Evolutionary conservation across 106 monocot species (phyloP).

Genomic region (Acorus gramineus): DNA sequence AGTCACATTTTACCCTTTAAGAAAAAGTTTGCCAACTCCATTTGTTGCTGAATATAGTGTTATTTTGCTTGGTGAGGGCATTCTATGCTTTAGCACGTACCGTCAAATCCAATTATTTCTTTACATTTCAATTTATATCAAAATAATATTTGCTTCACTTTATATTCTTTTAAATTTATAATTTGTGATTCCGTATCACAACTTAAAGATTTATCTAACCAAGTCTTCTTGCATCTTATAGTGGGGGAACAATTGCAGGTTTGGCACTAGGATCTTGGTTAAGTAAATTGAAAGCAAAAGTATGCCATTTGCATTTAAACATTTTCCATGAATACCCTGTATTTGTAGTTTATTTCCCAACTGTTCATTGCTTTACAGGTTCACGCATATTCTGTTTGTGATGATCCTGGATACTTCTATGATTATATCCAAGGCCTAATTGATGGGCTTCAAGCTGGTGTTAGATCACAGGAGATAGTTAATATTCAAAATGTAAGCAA

Average conservation of each 20-base stretch:
- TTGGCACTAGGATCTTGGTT: slow-evolving; percentile 70
- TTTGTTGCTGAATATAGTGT: too few relatives aligned
- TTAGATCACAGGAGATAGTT: slow-evolving; percentile 62
- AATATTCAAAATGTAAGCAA: slow-evolving; percentile 65
- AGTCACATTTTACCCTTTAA: too few relatives aligned
- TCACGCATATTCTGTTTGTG: slow-evolving; percentile 94
- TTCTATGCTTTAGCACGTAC: too few relatives aligned
- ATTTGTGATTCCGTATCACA: slow-evolving; percentile 5
- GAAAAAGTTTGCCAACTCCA: too few relatives aligned
- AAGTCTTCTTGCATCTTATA: slow-evolving; percentile 1
- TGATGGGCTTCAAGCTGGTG: slow-evolving; percentile 76
- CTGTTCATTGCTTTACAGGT: slow-evolving; percentile 31
- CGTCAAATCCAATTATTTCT: too few relatives aligned
- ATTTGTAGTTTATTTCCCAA: background rate
- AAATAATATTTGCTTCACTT: too few relatives aligned
- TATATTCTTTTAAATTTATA: slow-evolving; percentile 1
- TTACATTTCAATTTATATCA: too few relatives aligned
- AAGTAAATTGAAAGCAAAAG: slow-evolving; percentile 81
- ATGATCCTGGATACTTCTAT: slow-evolving; percentile 89
- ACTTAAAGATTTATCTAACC: too few relatives aligned
- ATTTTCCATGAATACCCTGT: background rate
- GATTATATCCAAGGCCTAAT: slow-evolving; percentile 70
- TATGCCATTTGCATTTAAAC: slow-evolving; percentile 13
- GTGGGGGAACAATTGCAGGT: slow-evolving; percentile 95
- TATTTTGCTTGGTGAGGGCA: too few relatives aligned